Evolutionary conservation across 23 red algal genomes (phyloP).

Genomic region (Agarophyton chilense): DNA sequence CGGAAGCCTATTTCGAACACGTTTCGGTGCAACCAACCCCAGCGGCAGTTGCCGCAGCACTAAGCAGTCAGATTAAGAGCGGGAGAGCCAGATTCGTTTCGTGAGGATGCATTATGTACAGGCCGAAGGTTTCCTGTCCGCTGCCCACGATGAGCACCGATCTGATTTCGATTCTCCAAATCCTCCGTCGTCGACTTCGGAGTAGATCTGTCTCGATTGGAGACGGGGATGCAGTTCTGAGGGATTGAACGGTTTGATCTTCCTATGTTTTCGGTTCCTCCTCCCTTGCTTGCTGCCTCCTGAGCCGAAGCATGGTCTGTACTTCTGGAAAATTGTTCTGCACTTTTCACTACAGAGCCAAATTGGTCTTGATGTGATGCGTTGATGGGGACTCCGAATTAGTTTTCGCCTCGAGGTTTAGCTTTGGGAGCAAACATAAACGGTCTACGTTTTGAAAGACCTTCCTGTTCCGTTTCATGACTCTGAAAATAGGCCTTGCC

Average conservation of each 20-base stretch:
- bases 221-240: not conserved
- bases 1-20: too few relatives aligned
- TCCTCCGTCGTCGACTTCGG: not conserved
- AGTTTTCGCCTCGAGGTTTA: not conserved
- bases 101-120: not conserved
- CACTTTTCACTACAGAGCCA: not conserved
- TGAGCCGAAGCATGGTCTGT: not conserved
- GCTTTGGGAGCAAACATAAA: slow-evolving; percentile 22
- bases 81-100: not conserved
- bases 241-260: not conserved
- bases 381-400: not conserved
- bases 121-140: slow-evolving; percentile 3
- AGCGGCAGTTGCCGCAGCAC: too few relatives aligned
- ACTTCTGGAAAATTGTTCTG: not conserved
- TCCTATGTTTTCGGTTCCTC: not conserved
- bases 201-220: not conserved
- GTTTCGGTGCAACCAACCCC: too few relatives aligned
- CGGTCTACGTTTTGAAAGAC: slow-evolving; percentile 8
- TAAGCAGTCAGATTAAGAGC: not conserved
- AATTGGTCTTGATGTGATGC: not conserved
- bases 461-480: slow-evolving; percentile 34
- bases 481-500: slow-evolving; percentile 38
- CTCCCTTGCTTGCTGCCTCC: not conserved
- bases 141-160: not conserved
- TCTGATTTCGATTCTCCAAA: not conserved